Percentiles rank a stretch among this genome's conserved stretches.
Evolutionary conservation across 345 rosid genomes (phyloP).

Genomic region (Arabidopsis suecica): DNA sequence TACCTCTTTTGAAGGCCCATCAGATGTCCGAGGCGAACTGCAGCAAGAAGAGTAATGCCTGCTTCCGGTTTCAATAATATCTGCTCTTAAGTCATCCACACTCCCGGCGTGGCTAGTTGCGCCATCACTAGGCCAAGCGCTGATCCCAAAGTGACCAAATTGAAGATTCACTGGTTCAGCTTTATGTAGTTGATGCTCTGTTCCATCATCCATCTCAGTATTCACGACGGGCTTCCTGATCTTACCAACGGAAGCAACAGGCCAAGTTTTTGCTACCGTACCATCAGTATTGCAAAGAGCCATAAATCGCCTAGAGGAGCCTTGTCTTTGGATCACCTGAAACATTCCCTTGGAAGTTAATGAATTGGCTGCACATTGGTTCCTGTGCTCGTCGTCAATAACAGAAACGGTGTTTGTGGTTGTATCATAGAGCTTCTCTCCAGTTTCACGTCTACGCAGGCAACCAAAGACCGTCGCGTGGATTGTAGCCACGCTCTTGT

Average conservation of each 20-base stretch:
- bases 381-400: constrained; percentile 89
- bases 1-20: constrained; percentile 93
- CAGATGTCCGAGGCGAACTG: constrained; percentile 87
- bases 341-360: constrained; percentile 96
- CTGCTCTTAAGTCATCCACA: constrained; percentile 80
- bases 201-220: constrained; percentile 47
- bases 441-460: constrained; percentile 88
- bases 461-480: constrained; percentile 97
- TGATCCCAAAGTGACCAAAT: constrained; percentile 93
- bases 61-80: constrained; percentile 80
- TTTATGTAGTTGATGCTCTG: constrained; percentile 59
- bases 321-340: constrained; percentile 90
- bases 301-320: constrained; percentile 93
- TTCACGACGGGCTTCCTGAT: constrained; percentile 55
- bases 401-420: constrained; percentile 75
- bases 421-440: constrained; percentile 85
- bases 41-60: constrained; percentile 90
- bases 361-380: constrained; percentile 92
- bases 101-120: constrained; percentile 94
- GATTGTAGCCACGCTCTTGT: constrained; percentile 95
- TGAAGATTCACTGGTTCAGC: constrained; percentile 96
- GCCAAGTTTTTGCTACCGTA: constrained; percentile 98
- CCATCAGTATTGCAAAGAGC: constrained; percentile 95
- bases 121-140: constrained; percentile 98
- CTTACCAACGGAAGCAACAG: constrained; percentile 64